These are phyloP conservation scores for Peribolospora kevripleyi DNA, from an alignment of 768 basidiomycete genomes.

Conservation along the genomic window DNA sequence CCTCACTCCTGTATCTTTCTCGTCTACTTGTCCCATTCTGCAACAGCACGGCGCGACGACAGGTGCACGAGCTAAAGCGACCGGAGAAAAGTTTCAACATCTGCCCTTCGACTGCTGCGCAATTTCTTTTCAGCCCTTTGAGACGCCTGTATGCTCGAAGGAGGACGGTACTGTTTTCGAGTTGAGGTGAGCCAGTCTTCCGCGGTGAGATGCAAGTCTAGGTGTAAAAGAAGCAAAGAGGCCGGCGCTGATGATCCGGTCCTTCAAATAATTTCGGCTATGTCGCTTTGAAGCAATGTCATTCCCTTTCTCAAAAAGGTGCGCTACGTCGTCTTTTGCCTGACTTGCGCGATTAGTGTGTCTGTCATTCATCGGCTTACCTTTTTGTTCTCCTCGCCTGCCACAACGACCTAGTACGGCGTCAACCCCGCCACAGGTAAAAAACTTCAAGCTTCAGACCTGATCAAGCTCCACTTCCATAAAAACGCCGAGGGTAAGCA, in stretches of 20 bases:
- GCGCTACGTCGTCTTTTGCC: too few species aligned
- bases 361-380: not conserved
- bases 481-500: constrained; percentile 24
- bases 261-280: constrained; percentile 14
- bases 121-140: constrained; percentile 69
- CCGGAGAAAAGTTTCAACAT: constrained; percentile 21
- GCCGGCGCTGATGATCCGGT: not conserved
- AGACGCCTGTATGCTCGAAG: constrained; percentile 64
- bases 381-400: not conserved
- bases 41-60: too few species aligned
- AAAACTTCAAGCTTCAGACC: constrained; percentile 19
- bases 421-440: constrained; percentile 25
- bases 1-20: too few species aligned
- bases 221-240: not conserved
- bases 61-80: too few species aligned
- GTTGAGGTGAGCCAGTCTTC: constrained; percentile 20
- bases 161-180: constrained; percentile 66
- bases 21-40: too few species aligned
- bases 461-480: constrained; percentile 25
- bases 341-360: constrained; percentile 18
- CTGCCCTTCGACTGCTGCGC: constrained; percentile 71
- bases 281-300: constrained; percentile 30
- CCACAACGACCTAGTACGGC: constrained; percentile 3
- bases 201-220: not conserved
- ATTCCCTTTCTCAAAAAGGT: constrained; percentile 63